These are phyloP conservation scores for Vachellia pachyceras DNA, from an alignment of 306 rosid genomes.

Conservation along the genomic window DNA sequence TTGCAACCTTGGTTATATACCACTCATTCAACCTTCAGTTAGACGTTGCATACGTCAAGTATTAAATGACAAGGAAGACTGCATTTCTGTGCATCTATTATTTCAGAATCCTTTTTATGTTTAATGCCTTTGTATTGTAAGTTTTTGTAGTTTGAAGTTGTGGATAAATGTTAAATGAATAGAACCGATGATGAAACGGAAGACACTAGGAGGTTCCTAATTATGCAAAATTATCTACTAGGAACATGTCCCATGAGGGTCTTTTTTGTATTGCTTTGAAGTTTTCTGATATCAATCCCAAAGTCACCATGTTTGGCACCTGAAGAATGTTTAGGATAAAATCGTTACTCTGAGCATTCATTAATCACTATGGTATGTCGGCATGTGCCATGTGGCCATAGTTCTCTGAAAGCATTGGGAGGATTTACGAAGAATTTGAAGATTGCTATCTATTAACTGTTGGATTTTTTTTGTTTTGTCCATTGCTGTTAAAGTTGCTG, in stretches of 20 bases:
- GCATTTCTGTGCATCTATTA: not conserved
- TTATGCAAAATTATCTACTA: not conserved
- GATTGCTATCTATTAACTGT: not conserved
- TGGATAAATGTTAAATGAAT: not conserved
- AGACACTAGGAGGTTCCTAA: conserved; percentile 7
- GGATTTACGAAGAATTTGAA: not conserved
- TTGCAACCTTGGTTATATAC: not conserved
- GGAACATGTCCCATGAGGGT: too few relatives aligned
- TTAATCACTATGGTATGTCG: not conserved
- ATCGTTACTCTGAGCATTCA: not conserved
- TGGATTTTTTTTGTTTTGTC: conserved; percentile 7
- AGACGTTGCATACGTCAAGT: not conserved
- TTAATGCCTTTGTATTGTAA: not conserved
- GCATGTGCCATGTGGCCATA: not conserved
- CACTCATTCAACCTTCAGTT: not conserved
- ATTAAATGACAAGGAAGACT: not conserved
- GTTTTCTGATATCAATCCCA: not conserved
- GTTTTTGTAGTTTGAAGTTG: too few relatives aligned
- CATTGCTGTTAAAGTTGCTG: conserved; percentile 31
- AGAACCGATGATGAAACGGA: conserved; percentile 5
- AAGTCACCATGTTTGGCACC: not conserved
- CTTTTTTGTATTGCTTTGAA: too few relatives aligned
- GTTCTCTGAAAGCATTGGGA: conserved; percentile 2
- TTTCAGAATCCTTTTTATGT: not conserved
- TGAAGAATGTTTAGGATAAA: too few relatives aligned